Evolutionary conservation across 129 eudicot species (phyloP), one percentile per base, ranked within the genome.

Genomic region (Chrysanthemum seticuspe): DNA sequence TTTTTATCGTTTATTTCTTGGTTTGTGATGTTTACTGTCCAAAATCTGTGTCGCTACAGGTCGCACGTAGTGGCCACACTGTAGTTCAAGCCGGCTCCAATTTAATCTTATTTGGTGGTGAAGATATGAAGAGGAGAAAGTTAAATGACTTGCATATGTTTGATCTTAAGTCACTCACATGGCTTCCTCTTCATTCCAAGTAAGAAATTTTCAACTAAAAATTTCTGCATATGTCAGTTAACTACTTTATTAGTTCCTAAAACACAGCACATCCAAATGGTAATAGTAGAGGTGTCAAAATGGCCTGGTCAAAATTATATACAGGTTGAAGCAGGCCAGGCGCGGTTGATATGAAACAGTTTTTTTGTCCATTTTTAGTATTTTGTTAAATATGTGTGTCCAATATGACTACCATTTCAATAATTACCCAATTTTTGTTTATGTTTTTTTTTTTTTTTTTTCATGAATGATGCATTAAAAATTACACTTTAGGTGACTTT

Each of bases 181-280:
- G 99, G 99, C 96, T 94, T 74, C 99, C 99, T 74, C 99, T 94
- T 78, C 96, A 86, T 74, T 90, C 96, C 96, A 85, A 91, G 99
- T 94, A 79, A 84, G 99, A 75, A 55, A n/a, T 75, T 65, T 52
- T 57, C 11, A 55, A 62, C 55, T 64, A 21, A 34, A 56, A 1
- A 2, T 29, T 6, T 62, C 1, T 62, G 6, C 34, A 10, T 59
- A 23, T 59, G 7, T 23, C 12, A 59, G 14, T 70, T 47, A 18
- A 34, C 25, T 67, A 12, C n/a, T 19, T 51, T 10, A 10, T 51
- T 10, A 10, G 55, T 51, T 51, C 13, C 55, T 10, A 2, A 51
- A 51, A 51, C 8, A 13, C 16, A 52, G 57, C 6, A 40, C 10
- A 40, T 40, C 47, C 47, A 40, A 7, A 1, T 5, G 47, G 47